Percentiles rank a stretch among this genome's conserved stretches.
Conservation (phyloP, 805 yeast species). For the Debaryomyces prosopidis region DNA sequence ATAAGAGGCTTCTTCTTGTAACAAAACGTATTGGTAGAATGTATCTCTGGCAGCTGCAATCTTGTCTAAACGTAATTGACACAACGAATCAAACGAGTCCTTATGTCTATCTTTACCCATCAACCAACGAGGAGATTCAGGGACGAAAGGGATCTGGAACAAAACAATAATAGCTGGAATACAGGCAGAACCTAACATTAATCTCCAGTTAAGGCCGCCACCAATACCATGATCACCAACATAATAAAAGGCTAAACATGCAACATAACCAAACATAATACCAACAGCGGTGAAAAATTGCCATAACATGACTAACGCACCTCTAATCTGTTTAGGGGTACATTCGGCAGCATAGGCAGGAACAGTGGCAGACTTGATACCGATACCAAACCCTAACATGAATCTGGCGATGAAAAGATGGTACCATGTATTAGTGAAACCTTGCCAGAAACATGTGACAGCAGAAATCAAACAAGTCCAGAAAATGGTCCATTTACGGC, state of each 20-base stretch:
- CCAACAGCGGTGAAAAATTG: conserved; percentile 76
- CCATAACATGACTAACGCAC: conserved; percentile 70
- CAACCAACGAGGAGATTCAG: conserved; percentile 74
- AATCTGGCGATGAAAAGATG: conserved; percentile 62
- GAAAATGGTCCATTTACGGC: conserved; percentile 63
- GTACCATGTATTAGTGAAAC: conserved; percentile 59
- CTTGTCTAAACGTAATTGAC: conserved; percentile 43
- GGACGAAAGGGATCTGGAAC: conserved; percentile 52
- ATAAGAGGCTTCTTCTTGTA: conserved; percentile 61
- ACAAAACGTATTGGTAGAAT: conserved; percentile 56
- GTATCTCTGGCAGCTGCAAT: conserved; percentile 66
- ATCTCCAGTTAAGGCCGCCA: conserved; percentile 55
- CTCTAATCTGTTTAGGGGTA: conserved; percentile 58
- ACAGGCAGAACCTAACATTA: conserved; percentile 65
- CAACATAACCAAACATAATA: conserved; percentile 64
- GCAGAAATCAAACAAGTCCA: conserved; percentile 60
- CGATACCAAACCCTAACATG: conserved; percentile 61
- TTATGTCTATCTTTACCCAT: conserved; percentile 50
- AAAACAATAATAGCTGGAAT: conserved; percentile 56
- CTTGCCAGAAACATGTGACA: conserved; percentile 68
- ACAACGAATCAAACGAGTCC: conserved; percentile 53
- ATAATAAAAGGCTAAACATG: conserved; percentile 58
- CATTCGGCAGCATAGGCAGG: conserved; percentile 69
- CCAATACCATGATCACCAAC: conserved; percentile 47
- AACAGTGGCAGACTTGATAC: conserved; percentile 65